A percentile compares a stretch with the other conserved stretches of the same genome.
Evolutionary conservation across 2,329 filamentous ascomycete species (phyloP).

Genomic region (Stemphylium vesicarium): DNA sequence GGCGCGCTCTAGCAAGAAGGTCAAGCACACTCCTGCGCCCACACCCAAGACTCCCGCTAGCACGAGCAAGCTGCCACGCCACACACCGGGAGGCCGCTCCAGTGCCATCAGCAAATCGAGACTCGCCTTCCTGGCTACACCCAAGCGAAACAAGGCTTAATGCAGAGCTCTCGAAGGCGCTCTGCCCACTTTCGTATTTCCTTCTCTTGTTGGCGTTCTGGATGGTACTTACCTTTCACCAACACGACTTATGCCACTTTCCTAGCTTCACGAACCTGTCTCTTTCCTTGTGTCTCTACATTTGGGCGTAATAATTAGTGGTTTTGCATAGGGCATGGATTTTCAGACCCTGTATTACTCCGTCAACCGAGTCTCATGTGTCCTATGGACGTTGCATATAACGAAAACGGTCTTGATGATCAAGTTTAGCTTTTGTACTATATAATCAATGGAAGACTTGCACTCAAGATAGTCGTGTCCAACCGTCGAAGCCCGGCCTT

Average conservation of each 20-base stretch:
- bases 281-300: conserved; percentile 16
- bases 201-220: conserved; percentile 15
- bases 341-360: conserved; percentile 15
- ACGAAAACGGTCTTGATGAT: conserved; percentile 19
- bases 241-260: conserved; percentile 11
- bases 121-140: conserved; percentile 48
- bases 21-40: conserved; percentile 30
- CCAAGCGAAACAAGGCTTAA: conserved; percentile 45
- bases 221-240: neutral
- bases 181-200: neutral
- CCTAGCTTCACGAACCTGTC: conserved; percentile 4
- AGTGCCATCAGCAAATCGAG: conserved; percentile 46
- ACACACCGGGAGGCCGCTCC: conserved; percentile 36
- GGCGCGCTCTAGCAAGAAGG: conserved; percentile 44
- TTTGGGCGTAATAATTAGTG: conserved; percentile 20
- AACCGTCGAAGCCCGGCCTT: too few relatives aligned
- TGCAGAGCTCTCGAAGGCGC: neutral
- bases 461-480: neutral
- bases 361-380: conserved; percentile 13
- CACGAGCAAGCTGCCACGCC: conserved; percentile 39
- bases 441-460: conserved; percentile 18
- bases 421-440: conserved; percentile 25
- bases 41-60: conserved; percentile 39
- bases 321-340: conserved; percentile 6
- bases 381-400: conserved; percentile 22